Percentiles rank a stretch among this genome's conserved stretches.
Conservation (phyloP, 768 basidiomycete species). For the Boletus vermiculosoides region DNA sequence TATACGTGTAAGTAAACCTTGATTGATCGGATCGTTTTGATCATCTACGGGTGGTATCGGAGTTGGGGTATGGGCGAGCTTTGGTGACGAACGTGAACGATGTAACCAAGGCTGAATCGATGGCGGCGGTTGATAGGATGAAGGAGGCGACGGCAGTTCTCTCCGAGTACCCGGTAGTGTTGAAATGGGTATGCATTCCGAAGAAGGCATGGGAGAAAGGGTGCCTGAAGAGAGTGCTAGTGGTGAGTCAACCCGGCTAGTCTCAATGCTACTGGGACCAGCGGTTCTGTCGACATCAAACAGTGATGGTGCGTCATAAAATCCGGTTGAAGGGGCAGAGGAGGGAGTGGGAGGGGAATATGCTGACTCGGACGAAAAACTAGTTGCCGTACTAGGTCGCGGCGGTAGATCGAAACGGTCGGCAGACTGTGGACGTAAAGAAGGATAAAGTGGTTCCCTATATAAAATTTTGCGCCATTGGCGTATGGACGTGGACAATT, state of each 20-base stretch:
- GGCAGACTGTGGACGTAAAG: constrained; percentile 33
- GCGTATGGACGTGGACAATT: constrained; percentile 33
- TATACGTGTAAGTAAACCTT: constrained; percentile 18
- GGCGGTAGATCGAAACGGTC: constrained; percentile 23
- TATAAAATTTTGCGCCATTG: constrained; percentile 45
- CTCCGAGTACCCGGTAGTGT: constrained; percentile 21
- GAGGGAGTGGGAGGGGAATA: constrained; percentile 41
- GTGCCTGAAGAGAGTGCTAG: constrained; percentile 22
- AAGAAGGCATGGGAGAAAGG: constrained; percentile 31
- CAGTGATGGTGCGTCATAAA: constrained; percentile 17
- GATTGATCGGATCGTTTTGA: constrained; percentile 13
- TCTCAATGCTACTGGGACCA: constrained; percentile 10
- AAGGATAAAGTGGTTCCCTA: constrained; percentile 42
- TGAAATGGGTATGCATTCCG: constrained; percentile 27
- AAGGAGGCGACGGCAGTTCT: constrained; percentile 31
- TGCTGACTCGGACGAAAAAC: constrained; percentile 50
- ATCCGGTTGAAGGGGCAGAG: constrained; percentile 41
- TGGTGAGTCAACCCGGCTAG: constrained; percentile 15
- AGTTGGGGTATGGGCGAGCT: constrained; percentile 22
- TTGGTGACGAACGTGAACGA: constrained; percentile 40
- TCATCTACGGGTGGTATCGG: constrained; percentile 19
- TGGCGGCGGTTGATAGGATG: constrained; percentile 31
- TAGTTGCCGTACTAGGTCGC: constrained; percentile 32
- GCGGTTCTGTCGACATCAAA: constrained; percentile 23
- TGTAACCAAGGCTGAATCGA: constrained; percentile 29